phyloP scores from a whole-genome alignment of 306 rosid species.

The Rosa lucieae region DNA sequence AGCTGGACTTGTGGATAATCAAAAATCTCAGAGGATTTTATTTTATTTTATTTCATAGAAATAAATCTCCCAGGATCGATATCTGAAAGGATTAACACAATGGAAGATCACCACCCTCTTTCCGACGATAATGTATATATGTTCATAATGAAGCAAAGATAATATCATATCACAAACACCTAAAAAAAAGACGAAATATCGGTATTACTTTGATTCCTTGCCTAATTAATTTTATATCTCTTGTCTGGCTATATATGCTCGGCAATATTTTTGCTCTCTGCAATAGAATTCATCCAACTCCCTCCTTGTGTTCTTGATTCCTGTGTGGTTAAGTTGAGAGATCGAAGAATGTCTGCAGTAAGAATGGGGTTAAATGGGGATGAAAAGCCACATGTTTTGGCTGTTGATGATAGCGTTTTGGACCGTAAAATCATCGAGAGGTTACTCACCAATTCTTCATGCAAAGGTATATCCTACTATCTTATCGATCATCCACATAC shows the following conservation, averaged over 20 bases:
- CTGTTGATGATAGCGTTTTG: conserved; percentile 32
- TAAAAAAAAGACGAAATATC: conserved; percentile 8
- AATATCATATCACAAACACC: conserved; percentile 5
- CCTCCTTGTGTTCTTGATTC: neutral
- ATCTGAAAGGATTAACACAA: conserved; percentile 1
- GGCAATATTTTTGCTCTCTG: neutral
- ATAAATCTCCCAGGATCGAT: conserved; percentile 8
- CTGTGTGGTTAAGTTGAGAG: neutral
- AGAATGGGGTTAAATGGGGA: conserved; percentile 1
- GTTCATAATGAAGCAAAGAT: neutral
- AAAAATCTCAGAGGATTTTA: conserved; percentile 1
- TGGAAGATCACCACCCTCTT: neutral
- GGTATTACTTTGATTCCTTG: conserved; percentile 16
- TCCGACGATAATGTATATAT: neutral
- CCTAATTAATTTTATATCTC: neutral
- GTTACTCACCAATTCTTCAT: conserved; percentile 29
- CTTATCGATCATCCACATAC: neutral
- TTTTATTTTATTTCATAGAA: conserved; percentile 1
- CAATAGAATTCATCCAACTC: neutral
- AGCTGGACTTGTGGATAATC: conserved; percentile 3
- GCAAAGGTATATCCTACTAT: conserved; percentile 15
- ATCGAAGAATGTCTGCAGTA: neutral
- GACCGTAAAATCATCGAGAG: conserved; percentile 29
- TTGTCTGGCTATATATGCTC: neutral
- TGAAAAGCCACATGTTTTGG: conserved; percentile 31